Conservation (phyloP, 2,329 filamentous ascomycete genomes). For the Chaetomiaceae sp. region DNA sequence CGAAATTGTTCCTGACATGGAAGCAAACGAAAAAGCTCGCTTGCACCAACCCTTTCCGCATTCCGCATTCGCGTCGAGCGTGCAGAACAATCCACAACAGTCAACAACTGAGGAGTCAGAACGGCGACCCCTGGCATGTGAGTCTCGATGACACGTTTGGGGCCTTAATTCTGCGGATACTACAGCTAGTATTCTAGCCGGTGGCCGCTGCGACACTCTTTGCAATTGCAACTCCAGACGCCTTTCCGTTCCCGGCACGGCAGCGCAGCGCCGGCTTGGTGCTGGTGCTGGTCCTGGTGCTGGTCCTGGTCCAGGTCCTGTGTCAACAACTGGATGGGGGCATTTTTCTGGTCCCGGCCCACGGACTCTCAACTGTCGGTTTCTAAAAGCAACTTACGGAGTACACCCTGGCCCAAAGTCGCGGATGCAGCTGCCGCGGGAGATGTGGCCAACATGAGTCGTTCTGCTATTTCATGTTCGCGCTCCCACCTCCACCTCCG, state of each 20-base stretch:
- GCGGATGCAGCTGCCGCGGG: neutral
- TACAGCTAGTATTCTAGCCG: neutral
- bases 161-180: too few relatives aligned
- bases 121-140: too few relatives aligned
- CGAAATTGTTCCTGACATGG: too few relatives aligned
- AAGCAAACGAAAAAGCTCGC: too few relatives aligned
- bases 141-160: too few relatives aligned
- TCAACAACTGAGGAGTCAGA: too few relatives aligned
- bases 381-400: neutral
- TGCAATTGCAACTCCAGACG: neutral
- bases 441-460: neutral
- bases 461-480: neutral
- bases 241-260: conserved; percentile 11
- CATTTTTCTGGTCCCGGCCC: conserved; percentile 2
- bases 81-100: too few relatives aligned
- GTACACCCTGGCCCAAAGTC: neutral
- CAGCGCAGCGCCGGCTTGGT: neutral
- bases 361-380: neutral
- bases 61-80: too few relatives aligned
- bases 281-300: too few relatives aligned
- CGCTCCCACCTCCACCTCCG: too few relatives aligned
- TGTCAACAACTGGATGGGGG: neutral
- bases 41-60: too few relatives aligned
- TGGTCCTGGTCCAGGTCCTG: too few relatives aligned
- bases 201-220: neutral